Base-by-base conservation (phyloP, 2,329 filamentous ascomycete species). In the Sphaceloma murrayae region DNA sequence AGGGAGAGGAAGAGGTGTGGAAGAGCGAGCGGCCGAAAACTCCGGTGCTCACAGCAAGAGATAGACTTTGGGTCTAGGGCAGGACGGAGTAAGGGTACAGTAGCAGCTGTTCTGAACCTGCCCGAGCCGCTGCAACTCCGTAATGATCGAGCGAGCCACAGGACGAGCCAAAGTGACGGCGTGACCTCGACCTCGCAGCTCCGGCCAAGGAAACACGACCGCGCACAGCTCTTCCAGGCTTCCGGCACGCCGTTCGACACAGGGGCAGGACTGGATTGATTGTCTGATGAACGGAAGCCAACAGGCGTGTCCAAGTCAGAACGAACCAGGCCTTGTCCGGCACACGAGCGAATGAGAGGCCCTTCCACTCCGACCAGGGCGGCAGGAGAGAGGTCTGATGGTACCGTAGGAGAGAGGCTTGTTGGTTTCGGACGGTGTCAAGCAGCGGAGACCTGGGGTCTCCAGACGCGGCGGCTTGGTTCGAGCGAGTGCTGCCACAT, bases 21-120 rank as follows among this genome's bases (percentile, higher is more conserved):
- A 26, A 40, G 36, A 30, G 24, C 13, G 22, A 11, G 13, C 27
- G 36, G 36, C 36, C 36, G 36, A 40, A 40, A 40, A 40, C 36
- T 40, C 36, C 36, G 36, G 36, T 40, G 36, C 24, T 40, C 36
- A 40, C 36, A 40, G 36, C n/a, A 40, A n/a, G 36, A 40, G 36
- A 40, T 40, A 40, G 36, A 40, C 22, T 40, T 36, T 40, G 36
- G 24, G 36, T 17, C 36, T 40, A 40, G 36, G 36, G 24, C 36
- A 40, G 36, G 36, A 40, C 36, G 36, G 36, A 40, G 30, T 40
- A 40, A 40, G 36, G 36, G 36, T 40, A 40, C 36, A 40, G 36
- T 30, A 40, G 22, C 16, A 29, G 24, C 36, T 40, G 36, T 40
- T 40, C 36, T 29, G 36, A 40, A 40, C 36, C 24, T 40, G 36